Conservation (phyloP, 139 green algal species). For the Chlamydomonas sp. region DNA sequence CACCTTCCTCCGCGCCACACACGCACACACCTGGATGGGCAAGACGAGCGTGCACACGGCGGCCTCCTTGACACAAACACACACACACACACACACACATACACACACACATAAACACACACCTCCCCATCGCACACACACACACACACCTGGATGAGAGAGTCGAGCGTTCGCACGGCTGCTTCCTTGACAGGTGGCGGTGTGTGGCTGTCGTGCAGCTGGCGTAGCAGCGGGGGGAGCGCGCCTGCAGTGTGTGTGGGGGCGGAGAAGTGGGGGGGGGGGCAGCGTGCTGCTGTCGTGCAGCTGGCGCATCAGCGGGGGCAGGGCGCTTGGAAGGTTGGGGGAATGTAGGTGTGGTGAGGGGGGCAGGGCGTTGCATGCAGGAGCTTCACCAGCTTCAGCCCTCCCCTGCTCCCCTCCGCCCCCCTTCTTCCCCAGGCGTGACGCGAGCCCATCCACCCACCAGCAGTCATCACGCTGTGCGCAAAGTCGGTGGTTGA, state of each 20-base stretch:
- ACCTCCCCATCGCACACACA: slow-evolving; percentile 12
- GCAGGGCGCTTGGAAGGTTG: slow-evolving; percentile 13
- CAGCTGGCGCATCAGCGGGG: slow-evolving; percentile 4
- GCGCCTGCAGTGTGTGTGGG: slow-evolving; percentile 15
- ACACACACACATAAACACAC: too few relatives aligned
- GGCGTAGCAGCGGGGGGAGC: not conserved
- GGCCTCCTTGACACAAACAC: too few relatives aligned
- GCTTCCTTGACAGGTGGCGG: slow-evolving; percentile 11
- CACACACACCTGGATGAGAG: slow-evolving; percentile 25
- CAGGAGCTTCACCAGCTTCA: not conserved
- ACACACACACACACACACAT: too few relatives aligned
- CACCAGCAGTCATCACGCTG: slow-evolving; percentile 33
- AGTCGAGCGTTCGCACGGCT: slow-evolving; percentile 18
- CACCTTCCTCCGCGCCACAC: too few relatives aligned
- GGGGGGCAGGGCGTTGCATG: not conserved
- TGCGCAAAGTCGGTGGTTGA: slow-evolving; percentile 28
- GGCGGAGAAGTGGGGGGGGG: not conserved
- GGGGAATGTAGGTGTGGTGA: too few relatives aligned
- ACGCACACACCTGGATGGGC: too few relatives aligned
- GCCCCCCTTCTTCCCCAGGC: not conserved
- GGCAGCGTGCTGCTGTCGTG: not conserved
- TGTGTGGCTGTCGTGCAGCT: slow-evolving; percentile 2
- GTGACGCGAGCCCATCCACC: not conserved
- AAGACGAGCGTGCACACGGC: too few relatives aligned
- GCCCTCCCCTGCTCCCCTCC: not conserved